These are phyloP conservation scores for Hypoxylon sp. DNA, from an alignment of 2,329 filamentous ascomycete genomes.

Conservation along the genomic window DNA sequence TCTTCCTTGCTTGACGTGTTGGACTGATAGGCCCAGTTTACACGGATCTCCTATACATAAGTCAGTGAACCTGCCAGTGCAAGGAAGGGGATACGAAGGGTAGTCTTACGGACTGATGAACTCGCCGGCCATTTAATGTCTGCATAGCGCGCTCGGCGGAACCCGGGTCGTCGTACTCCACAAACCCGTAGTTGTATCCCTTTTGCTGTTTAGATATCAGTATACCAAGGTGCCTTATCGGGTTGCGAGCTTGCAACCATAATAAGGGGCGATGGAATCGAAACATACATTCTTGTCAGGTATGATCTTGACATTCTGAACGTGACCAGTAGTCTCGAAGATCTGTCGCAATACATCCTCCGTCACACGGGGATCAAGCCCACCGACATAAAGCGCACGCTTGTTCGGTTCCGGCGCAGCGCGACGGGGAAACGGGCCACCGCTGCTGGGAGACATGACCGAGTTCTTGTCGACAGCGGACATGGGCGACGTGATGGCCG, in stretches of 20 bases:
- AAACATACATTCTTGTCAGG: conserved; percentile 96
- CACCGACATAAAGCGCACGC: conserved; percentile 94
- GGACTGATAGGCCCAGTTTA: conserved; percentile 99
- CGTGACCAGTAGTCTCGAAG: conserved; percentile 98
- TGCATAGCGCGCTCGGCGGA: conserved; percentile 97
- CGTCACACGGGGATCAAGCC: conserved; percentile 92
- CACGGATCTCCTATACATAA: conserved; percentile 85
- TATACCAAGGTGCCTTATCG: conserved; percentile 5
- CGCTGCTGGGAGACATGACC: conserved; percentile 87
- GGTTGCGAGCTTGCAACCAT: background rate
- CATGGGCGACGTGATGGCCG: conserved; percentile 89
- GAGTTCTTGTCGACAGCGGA: conserved; percentile 69
- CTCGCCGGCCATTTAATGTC: conserved; percentile 92
- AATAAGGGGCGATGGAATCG: background rate
- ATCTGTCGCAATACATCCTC: conserved; percentile 97
- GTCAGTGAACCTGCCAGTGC: conserved; percentile 15
- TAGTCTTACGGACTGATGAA: conserved; percentile 87
- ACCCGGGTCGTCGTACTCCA: conserved; percentile 98
- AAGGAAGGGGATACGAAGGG: conserved; percentile 4
- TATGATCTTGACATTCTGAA: conserved; percentile 99
- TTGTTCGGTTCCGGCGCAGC: conserved; percentile 98
- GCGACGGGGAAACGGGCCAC: conserved; percentile 84
- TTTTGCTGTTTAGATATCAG: conserved; percentile 73
- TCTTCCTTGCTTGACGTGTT: conserved; percentile 96
- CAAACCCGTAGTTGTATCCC: conserved; percentile 98